These are phyloP conservation scores for Botryosphaeria agaves DNA, from an alignment of 2,329 filamentous ascomycete species.

Conservation along the genomic window DNA sequence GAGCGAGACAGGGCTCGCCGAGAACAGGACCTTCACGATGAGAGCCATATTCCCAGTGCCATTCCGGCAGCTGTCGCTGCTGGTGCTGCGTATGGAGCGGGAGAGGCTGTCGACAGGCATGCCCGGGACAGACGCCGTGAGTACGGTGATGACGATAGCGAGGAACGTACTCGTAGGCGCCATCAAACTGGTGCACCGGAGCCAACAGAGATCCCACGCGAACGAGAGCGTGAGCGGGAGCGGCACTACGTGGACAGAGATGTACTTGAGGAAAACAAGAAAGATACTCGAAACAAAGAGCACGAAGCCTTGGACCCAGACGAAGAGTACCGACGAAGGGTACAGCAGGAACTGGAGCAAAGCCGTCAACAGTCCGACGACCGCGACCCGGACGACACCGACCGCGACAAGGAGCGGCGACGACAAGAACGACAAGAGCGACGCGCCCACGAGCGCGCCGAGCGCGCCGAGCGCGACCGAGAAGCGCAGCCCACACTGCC, in stretches of 20 bases:
- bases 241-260: not conserved
- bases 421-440: constrained; percentile 14
- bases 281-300: constrained; percentile 15
- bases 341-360: constrained; percentile 26
- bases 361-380: constrained; percentile 3
- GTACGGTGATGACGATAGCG: constrained; percentile 7
- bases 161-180: not conserved
- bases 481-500: not conserved
- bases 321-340: constrained; percentile 31
- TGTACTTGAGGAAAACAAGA: not conserved
- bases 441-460: constrained; percentile 5
- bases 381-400: constrained; percentile 8
- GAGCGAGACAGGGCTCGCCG: constrained; percentile 5
- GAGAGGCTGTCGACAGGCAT: constrained; percentile 3
- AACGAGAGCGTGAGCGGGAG: not conserved
- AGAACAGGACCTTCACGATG: constrained; percentile 2
- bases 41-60: constrained; percentile 4
- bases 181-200: not conserved
- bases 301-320: constrained; percentile 24
- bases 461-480: not conserved
- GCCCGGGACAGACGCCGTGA: constrained; percentile 12
- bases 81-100: constrained; percentile 5
- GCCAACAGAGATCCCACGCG: not conserved
- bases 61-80: constrained; percentile 7
- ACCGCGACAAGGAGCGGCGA: constrained; percentile 14